phyloP scores from a whole-genome alignment of 768 basidiomycete genomes.

The Lentinula sp. region DNA sequence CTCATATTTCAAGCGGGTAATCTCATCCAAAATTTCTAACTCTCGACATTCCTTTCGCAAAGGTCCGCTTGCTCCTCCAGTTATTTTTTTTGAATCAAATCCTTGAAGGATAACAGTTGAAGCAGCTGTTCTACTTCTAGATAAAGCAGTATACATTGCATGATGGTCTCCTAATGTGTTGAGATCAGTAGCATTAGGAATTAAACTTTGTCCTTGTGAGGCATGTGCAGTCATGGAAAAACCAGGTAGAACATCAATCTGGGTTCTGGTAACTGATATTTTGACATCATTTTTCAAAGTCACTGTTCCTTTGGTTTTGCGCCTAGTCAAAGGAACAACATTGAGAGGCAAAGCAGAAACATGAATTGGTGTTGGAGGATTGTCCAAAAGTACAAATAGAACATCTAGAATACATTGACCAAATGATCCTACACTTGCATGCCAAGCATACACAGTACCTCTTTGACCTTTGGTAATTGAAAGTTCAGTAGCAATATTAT shows the following conservation, averaged over 20 bases:
- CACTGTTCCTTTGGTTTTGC: constrained; percentile 2
- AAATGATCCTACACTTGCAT: background rate
- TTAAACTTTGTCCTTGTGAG: constrained; percentile 23
- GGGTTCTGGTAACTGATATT: constrained; percentile 12
- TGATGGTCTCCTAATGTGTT: constrained; percentile 18
- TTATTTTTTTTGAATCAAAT: too few relatives aligned
- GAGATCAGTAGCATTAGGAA: constrained; percentile 21
- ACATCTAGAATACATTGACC: constrained; percentile 17
- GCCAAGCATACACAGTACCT: constrained; percentile 22
- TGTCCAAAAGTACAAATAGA: constrained; percentile 20
- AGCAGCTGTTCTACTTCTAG: too few relatives aligned
- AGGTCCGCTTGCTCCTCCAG: constrained; percentile 5
- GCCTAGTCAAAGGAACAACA: constrained; percentile 20
- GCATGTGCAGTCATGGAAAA: constrained; percentile 28
- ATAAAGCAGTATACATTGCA: too few relatives aligned
- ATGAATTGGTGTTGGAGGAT: too few relatives aligned
- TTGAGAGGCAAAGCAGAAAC: constrained; percentile 22
- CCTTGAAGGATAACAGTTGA: too few relatives aligned
- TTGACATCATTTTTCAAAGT: constrained; percentile 12
- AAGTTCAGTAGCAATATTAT: constrained; percentile 26
- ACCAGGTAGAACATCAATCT: constrained; percentile 19
- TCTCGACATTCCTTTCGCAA: constrained; percentile 15
- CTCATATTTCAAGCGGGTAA: constrained; percentile 9
- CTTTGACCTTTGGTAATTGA: constrained; percentile 28
- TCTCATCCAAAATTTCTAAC: constrained; percentile 19